Evolutionary conservation across 441 rosid genomes (phyloP).

Genomic region (Erodium trifolium): DNA sequence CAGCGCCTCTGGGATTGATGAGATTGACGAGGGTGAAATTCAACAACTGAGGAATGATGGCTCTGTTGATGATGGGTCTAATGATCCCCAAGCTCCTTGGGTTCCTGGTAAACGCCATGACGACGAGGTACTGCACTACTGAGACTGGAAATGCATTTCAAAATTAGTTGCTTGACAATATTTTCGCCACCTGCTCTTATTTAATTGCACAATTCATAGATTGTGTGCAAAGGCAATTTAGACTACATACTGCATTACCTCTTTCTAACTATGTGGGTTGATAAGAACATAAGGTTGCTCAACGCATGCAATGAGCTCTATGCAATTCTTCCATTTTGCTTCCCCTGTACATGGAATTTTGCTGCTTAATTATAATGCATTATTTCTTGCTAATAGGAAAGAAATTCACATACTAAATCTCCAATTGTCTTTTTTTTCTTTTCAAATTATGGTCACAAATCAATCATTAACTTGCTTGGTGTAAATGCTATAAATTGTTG

Average conservation of each 20-base stretch:
- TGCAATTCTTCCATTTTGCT: too few species aligned
- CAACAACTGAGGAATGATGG: slow-evolving; percentile 39
- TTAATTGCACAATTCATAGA: background rate
- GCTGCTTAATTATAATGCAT: background rate
- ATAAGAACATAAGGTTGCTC: background rate
- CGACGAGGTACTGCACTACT: slow-evolving; percentile 53
- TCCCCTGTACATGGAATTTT: background rate
- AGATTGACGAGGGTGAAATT: slow-evolving; percentile 40
- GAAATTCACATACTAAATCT: too few species aligned
- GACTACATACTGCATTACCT: too few species aligned
- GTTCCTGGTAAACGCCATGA: slow-evolving; percentile 83
- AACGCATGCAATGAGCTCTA: background rate
- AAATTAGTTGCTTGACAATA: background rate
- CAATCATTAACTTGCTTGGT: too few species aligned
- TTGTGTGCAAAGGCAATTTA: too few species aligned
- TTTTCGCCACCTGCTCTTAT: slow-evolving; percentile 4
- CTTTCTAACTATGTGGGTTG: too few species aligned
- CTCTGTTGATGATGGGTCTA: slow-evolving; percentile 20
- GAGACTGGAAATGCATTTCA: too few species aligned
- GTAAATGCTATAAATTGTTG: too few species aligned
- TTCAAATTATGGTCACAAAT: too few species aligned
- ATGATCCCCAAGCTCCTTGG: slow-evolving; percentile 51
- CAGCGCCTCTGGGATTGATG: slow-evolving; percentile 39
- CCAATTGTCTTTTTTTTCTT: too few species aligned
- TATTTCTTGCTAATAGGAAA: background rate